phyloP scores from a whole-genome alignment of 129 eudicot species.

The Solidago caesia region DNA sequence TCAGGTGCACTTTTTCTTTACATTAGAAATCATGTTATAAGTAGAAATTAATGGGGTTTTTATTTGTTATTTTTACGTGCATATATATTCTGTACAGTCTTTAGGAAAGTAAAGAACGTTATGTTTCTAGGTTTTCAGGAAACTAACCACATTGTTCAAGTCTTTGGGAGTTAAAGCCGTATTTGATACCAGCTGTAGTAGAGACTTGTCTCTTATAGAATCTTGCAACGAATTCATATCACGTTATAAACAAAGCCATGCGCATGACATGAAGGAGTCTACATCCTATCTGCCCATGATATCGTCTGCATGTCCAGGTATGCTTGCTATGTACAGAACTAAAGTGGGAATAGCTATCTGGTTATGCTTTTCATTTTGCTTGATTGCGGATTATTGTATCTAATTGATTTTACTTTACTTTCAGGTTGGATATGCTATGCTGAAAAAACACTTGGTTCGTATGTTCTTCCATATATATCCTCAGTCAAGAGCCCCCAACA shows the following conservation, averaged over 20 bases:
- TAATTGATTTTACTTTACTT: background rate
- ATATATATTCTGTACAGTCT: background rate
- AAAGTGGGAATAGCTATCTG: background rate
- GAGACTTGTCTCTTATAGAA: slow-evolving; percentile 85
- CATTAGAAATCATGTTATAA: background rate
- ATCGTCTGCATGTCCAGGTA: slow-evolving; percentile 97
- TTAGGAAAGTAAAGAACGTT: background rate
- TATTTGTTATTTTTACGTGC: background rate
- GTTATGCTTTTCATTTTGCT: background rate
- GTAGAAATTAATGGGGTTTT: background rate
- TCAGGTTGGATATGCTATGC: slow-evolving; percentile 99
- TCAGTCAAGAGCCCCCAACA: slow-evolving; percentile 99
- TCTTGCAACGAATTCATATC: slow-evolving; percentile 85
- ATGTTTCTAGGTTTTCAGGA: slow-evolving; percentile 59
- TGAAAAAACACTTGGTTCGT: slow-evolving; percentile 94
- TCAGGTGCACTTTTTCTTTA: slow-evolving; percentile 43
- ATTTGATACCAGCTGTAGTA: slow-evolving; percentile 88
- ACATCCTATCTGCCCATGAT: slow-evolving; percentile 69
- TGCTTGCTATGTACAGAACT: background rate
- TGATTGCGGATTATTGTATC: background rate
- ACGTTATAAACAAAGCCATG: slow-evolving; percentile 64
- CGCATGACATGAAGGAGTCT: slow-evolving; percentile 40
- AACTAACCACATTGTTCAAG: slow-evolving; percentile 86
- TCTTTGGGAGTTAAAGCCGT: slow-evolving; percentile 82
- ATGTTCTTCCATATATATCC: slow-evolving; percentile 84